phyloP scores from a whole-genome alignment of 257 asterid species.

The Gardenia jasminoides region DNA sequence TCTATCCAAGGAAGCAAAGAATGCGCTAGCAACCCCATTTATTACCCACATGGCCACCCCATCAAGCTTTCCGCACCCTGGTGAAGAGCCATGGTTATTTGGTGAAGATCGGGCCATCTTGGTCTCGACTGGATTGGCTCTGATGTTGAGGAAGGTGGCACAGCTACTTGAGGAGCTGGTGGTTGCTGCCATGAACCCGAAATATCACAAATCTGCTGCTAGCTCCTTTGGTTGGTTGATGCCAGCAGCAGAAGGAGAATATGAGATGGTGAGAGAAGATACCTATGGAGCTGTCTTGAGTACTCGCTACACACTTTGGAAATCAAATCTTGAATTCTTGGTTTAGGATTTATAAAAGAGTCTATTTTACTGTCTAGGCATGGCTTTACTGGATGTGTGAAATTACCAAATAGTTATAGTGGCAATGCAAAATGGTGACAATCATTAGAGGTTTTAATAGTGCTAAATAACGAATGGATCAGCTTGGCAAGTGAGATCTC shows the following conservation, averaged over 20 bases:
- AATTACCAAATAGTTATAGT: neutral
- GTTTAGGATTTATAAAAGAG: neutral
- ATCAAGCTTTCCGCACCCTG: constrained; percentile 51
- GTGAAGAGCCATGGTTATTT: neutral
- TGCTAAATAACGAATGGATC: neutral
- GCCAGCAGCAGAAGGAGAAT: neutral
- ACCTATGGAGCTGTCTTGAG: neutral
- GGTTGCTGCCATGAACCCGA: constrained; percentile 40
- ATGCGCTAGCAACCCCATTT: constrained; percentile 63
- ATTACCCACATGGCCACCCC: constrained; percentile 72
- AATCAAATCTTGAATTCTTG: neutral
- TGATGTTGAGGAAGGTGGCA: constrained; percentile 23
- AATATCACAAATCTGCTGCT: neutral
- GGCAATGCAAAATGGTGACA: neutral
- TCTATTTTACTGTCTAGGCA: neutral
- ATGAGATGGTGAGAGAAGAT: constrained; percentile 10
- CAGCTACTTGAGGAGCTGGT: constrained; percentile 29
- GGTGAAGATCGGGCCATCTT: constrained; percentile 34
- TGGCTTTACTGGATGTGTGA: neutral
- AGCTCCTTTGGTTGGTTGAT: neutral
- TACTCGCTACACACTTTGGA: neutral
- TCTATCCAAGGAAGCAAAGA: constrained; percentile 73
- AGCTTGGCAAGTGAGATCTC: neutral
- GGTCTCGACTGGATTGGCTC: constrained; percentile 25
- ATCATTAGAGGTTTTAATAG: neutral